A percentile compares a stretch with the other conserved stretches of the same genome.
phyloP scores from a whole-genome alignment of 129 eudicot genomes.

The Tagetes erecta region DNA sequence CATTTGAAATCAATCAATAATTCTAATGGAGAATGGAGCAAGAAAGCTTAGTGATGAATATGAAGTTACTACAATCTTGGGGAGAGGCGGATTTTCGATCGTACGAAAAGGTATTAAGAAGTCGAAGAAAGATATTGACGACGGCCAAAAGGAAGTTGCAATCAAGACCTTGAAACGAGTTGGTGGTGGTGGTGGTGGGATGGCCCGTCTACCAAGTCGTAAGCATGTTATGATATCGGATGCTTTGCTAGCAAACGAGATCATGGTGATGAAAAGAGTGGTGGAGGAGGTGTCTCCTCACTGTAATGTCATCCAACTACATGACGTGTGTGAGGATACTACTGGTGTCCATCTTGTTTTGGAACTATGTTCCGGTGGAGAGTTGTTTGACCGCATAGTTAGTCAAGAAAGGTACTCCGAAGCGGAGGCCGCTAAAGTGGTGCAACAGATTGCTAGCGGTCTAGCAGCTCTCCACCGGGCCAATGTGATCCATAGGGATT shows the following conservation, averaged over 20 bases:
- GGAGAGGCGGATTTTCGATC: slow-evolving; percentile 83
- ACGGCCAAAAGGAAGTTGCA: slow-evolving; percentile 47
- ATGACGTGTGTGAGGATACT: slow-evolving; percentile 73
- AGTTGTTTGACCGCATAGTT: slow-evolving; percentile 77
- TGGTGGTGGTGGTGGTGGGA: slow-evolving; percentile 29
- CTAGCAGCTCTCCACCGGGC: slow-evolving; percentile 65
- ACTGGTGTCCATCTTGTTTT: slow-evolving; percentile 67
- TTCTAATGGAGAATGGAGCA: slow-evolving; percentile 62
- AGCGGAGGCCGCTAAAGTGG: slow-evolving; percentile 76
- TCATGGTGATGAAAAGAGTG: slow-evolving; percentile 68
- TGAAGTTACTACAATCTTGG: slow-evolving; percentile 63
- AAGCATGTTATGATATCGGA: slow-evolving; percentile 59
- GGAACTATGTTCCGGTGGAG: slow-evolving; percentile 81
- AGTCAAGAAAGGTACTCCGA: slow-evolving; percentile 64
- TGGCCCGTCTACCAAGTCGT: slow-evolving; percentile 34
- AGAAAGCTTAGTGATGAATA: slow-evolving; percentile 62
- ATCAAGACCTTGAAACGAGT: slow-evolving; percentile 68
- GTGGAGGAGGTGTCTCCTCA: slow-evolving; percentile 86
- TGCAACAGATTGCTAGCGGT: slow-evolving; percentile 64
- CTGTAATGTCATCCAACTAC: slow-evolving; percentile 63
- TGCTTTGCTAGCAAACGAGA: slow-evolving; percentile 73
- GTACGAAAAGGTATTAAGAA: slow-evolving; percentile 62
- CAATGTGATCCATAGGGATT: slow-evolving; percentile 66
- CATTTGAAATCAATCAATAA: slow-evolving; percentile 12
- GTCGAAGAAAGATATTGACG: slow-evolving; percentile 24